These are phyloP conservation scores for Pleurotus djamor DNA, from an alignment of 768 basidiomycete species.

Conservation along the genomic window DNA sequence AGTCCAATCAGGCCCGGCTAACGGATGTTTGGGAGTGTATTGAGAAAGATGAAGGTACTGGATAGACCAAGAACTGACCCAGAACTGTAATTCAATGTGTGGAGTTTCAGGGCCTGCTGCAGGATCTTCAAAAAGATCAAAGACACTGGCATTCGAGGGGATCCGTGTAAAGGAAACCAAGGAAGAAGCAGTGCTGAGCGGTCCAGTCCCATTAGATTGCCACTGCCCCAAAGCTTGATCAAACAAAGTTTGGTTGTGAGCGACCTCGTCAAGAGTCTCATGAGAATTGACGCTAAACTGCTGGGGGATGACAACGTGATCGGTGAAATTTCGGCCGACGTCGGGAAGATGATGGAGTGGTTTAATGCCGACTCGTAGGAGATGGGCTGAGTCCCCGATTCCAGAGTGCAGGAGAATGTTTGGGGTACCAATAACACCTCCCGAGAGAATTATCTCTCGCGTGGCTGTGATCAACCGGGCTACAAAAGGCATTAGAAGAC, in stretches of 20 bases:
- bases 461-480: constrained; percentile 12
- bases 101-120: constrained; percentile 16
- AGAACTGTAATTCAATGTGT: constrained; percentile 18
- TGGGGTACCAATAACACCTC: constrained; percentile 27
- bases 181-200: constrained; percentile 12
- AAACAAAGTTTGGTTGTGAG: constrained; percentile 19
- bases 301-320: constrained; percentile 19
- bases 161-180: constrained; percentile 14
- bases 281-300: constrained; percentile 19
- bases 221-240: constrained; percentile 22
- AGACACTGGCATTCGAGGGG: constrained; percentile 14
- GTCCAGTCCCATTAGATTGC: constrained; percentile 18
- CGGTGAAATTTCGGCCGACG: constrained; percentile 33
- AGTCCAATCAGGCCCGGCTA: no score
- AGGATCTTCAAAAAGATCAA: constrained; percentile 16
- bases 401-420: constrained; percentile 21
- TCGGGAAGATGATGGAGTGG: constrained; percentile 28
- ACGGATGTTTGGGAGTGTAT: background rate
- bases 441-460: constrained; percentile 35
- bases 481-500: background rate
- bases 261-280: constrained; percentile 19
- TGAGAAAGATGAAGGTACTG: no score
- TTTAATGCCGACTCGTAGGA: constrained; percentile 21
- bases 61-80: constrained; percentile 8
- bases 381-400: constrained; percentile 15